Evolutionary conservation across 2,329 filamentous ascomycete genomes (phyloP), one percentile per base, ranked within the genome.

Genomic region (Microdochium bolleyi): DNA sequence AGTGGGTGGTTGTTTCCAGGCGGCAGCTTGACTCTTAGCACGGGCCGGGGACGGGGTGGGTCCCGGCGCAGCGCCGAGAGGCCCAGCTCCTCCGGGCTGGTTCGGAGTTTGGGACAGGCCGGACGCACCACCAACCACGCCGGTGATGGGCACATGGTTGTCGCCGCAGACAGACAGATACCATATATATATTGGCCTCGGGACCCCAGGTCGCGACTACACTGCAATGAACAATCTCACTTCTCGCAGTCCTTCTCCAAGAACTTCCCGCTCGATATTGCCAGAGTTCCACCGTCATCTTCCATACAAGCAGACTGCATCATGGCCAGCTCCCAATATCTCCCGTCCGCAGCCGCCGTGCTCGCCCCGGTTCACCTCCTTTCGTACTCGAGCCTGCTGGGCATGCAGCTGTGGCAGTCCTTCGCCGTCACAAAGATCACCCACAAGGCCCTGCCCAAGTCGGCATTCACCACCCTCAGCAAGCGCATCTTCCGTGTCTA

Each of bases 401-500:
- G 72, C 48, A 66, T 66, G 1, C 61, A 69, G 19, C 63, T 74
- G 13, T 74, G 71, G 55, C 70, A 73, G 44, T 65, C 64, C 22
- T 73, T 73, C 16, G 51, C 64, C 24, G 54, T 64, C 50, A 70
- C 70, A 13, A 73, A 71, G 32, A 55, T 73, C 5, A 62, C 63
- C 48, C 65, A 63, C 51, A 52, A 57, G 5, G 57, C 64, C 2
- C 63, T 74, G 1, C 70, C 72, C 0, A 56, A 60, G 0, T 56
- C 63, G 0, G 61, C 71, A 0, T 74, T 73, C 50, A 62, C 63
- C 0, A 67, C 63, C 0, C 63, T 75, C 0, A 71, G 74, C 49
- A 71, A 70, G 38, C 63, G 60, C 3, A 56, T 74, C 48, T 75
- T 74, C 44, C 72, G 71, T 0, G 51, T 72, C 16, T 74, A 73